Percentiles rank a stretch among this genome's conserved stretches.
These are phyloP conservation scores for Vaccinium myrtillus DNA, from an alignment of 148 eudicot genomes.

Conservation along the genomic window DNA sequence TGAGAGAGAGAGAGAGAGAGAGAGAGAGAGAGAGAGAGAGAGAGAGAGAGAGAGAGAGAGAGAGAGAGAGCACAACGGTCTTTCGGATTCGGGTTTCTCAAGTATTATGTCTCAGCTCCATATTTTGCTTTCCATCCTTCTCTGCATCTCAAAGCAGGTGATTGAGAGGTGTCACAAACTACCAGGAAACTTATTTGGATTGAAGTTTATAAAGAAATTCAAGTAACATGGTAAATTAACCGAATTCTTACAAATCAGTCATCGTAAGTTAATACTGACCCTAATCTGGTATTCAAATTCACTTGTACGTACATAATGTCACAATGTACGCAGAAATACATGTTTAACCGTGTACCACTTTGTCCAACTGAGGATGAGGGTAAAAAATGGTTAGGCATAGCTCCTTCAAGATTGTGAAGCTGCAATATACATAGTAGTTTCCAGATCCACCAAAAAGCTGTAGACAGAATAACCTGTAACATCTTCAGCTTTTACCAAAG, in stretches of 20 bases:
- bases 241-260: background rate
- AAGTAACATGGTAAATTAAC: background rate
- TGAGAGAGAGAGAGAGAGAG: no score
- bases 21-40: no score
- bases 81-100: background rate
- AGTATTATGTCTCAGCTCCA: background rate
- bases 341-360: background rate
- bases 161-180: background rate
- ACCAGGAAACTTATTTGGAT: no score
- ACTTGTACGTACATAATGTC: background rate
- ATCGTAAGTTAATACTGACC: background rate
- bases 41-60: no score
- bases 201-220: background rate
- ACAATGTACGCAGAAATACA: background rate
- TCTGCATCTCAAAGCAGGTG: background rate
- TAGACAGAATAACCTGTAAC: background rate
- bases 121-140: background rate
- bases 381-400: background rate
- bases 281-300: background rate
- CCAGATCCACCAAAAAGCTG: background rate
- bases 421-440: background rate
- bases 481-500: background rate
- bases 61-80: no score
- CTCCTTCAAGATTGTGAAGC: background rate
- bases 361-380: background rate